These are phyloP conservation scores for Diospyros kaki DNA, from an alignment of 148 eudicot species.

Conservation along the genomic window DNA sequence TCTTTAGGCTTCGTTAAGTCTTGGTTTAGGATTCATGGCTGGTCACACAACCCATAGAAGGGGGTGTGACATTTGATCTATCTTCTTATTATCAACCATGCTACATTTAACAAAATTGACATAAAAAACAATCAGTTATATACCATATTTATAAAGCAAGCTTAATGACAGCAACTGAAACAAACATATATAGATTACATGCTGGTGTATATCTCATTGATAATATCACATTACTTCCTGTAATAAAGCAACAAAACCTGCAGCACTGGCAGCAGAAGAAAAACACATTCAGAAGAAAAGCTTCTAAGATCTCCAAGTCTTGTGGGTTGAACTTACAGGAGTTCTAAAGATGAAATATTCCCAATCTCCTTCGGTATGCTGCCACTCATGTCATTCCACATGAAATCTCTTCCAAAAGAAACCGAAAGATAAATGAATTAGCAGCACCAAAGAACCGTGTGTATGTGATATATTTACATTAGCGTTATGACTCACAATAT, in stretches of 20 bases:
- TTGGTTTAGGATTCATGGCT: too few relatives aligned
- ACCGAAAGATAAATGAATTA: slow-evolving; percentile 1
- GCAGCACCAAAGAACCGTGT: slow-evolving; percentile 3
- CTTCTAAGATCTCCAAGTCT: neutral
- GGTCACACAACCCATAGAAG: too few relatives aligned
- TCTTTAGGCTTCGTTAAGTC: neutral
- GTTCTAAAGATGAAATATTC: slow-evolving; percentile 50
- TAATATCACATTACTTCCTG: too few relatives aligned
- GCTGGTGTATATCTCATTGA: too few relatives aligned
- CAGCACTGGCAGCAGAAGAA: neutral
- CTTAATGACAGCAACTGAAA: too few relatives aligned
- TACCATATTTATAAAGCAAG: too few relatives aligned
- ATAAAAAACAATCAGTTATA: neutral
- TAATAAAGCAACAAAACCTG: too few relatives aligned
- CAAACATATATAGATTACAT: too few relatives aligned
- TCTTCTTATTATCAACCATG: neutral
- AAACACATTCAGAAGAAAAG: neutral
- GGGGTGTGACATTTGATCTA: too few relatives aligned
- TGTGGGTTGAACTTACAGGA: slow-evolving; percentile 51
- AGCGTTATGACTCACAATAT: slow-evolving; percentile 51
- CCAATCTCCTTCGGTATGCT: slow-evolving; percentile 84
- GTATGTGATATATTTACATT: neutral
- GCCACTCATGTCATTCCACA: slow-evolving; percentile 82
- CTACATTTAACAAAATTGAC: too few relatives aligned
- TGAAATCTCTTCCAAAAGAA: slow-evolving; percentile 53